Evolutionary conservation across 116 monocot genomes (phyloP).

Genomic region (Zostera marina): DNA sequence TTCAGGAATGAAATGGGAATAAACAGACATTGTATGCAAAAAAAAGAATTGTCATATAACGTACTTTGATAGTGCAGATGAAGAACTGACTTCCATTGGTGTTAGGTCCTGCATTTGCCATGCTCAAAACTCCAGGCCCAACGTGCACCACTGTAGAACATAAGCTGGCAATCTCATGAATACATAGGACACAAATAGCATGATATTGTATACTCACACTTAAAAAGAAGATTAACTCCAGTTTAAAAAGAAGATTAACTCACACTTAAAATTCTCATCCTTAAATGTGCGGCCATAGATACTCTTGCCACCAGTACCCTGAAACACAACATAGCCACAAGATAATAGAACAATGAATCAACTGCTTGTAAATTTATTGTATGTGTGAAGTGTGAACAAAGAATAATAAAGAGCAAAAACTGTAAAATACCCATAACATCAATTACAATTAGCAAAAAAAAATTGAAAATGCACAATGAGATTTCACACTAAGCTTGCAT

Average conservation of each 20-base stretch:
- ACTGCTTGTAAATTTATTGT: no score
- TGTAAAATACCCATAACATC: no score
- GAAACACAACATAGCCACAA: neutral
- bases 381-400: no score
- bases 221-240: conserved; percentile 10
- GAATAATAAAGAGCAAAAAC: no score
- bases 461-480: no score
- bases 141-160: conserved; percentile 43
- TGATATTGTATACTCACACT: neutral
- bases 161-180: neutral
- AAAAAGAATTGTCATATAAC: neutral
- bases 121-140: conserved; percentile 82
- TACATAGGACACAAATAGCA: neutral
- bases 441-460: no score
- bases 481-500: no score
- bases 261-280: conserved; percentile 90
- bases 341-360: neutral
- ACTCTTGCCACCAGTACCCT: conserved; percentile 97
- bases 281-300: conserved; percentile 97
- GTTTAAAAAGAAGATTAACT: conserved; percentile 8
- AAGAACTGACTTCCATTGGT: conserved; percentile 99
- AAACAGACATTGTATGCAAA: neutral
- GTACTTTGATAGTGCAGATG: conserved; percentile 90
- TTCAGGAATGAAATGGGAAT: neutral
- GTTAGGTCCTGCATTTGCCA: conserved; percentile 97